phyloP scores from a whole-genome alignment of 1,284 basidiomycete species.

The Phylloboletellus chloephorus region DNA sequence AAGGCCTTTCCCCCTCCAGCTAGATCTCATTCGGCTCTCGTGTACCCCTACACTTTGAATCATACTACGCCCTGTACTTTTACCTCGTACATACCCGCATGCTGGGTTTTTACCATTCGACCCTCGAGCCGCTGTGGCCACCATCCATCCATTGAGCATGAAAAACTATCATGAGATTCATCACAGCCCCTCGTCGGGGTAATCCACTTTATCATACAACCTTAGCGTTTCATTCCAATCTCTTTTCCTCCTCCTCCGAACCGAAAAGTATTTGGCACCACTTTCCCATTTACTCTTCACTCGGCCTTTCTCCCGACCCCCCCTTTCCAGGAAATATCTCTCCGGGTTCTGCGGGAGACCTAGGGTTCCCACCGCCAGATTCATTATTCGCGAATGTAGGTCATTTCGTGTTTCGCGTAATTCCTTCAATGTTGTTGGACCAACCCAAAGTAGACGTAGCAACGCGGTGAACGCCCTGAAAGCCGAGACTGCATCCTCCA shows the following conservation, averaged over 20 bases:
- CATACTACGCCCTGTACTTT: too few species aligned
- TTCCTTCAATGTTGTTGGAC: constrained; percentile 46
- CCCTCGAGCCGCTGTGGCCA: neutral
- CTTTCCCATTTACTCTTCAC: constrained; percentile 62
- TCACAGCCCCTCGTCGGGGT: constrained; percentile 24
- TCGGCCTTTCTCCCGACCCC: constrained; percentile 63
- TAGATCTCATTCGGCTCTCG: neutral
- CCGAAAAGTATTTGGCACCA: constrained; percentile 69
- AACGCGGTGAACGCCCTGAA: constrained; percentile 67
- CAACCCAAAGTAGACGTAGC: constrained; percentile 58
- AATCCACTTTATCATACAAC: constrained; percentile 65
- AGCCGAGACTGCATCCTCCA: constrained; percentile 76
- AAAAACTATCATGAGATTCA: neutral
- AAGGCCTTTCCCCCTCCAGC: neutral
- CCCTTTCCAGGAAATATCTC: constrained; percentile 50
- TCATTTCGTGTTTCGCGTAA: constrained; percentile 50
- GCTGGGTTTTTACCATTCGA: neutral
- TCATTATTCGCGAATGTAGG: constrained; percentile 58
- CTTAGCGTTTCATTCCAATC: constrained; percentile 84
- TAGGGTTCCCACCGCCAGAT: constrained; percentile 54
- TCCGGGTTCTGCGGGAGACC: constrained; percentile 67
- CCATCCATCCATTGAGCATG: neutral
- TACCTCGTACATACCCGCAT: constrained; percentile 13
- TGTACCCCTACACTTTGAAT: neutral
- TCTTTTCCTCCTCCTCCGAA: constrained; percentile 70